Conservation (phyloP, 1,139 yeast species). For the Nadsonia commutata region DNA sequence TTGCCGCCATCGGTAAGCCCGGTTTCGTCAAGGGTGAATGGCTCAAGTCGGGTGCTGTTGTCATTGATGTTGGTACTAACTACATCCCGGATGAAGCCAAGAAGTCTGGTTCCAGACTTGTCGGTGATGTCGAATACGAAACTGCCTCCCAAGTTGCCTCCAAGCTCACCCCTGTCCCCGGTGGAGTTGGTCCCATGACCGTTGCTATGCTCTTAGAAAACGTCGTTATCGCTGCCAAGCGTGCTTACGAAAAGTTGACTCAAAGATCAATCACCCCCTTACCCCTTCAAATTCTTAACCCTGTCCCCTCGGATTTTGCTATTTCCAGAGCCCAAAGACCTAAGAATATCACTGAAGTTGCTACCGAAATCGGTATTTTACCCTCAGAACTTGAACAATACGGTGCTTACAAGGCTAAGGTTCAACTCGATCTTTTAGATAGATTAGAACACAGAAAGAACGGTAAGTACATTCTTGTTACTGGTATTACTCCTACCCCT, state of each 20-base stretch:
- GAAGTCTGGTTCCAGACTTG: conserved; percentile 74
- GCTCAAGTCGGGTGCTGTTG: conserved; percentile 73
- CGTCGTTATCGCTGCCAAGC: conserved; percentile 68
- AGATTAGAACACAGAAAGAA: conserved; percentile 51
- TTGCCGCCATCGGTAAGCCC: conserved; percentile 84
- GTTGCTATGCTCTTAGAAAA: conserved; percentile 89
- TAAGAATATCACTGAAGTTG: conserved; percentile 65
- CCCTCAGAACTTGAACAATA: conserved; percentile 76
- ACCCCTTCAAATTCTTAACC: conserved; percentile 48
- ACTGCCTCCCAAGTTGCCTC: conserved; percentile 53
- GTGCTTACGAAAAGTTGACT: conserved; percentile 17
- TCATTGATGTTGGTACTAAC: conserved; percentile 93
- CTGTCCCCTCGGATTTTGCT: conserved; percentile 94
- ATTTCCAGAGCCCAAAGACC: conserved; percentile 84
- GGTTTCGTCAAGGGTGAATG: conserved; percentile 77
- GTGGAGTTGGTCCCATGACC: conserved; percentile 99
- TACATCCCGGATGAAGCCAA: conserved; percentile 62
- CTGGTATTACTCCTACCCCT: conserved; percentile 98
- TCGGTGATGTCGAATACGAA: conserved; percentile 85
- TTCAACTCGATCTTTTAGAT: conserved; percentile 57
- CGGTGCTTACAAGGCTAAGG: conserved; percentile 87
- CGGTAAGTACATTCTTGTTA: conserved; percentile 85
- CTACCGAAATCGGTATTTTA: conserved; percentile 69
- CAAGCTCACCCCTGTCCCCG: conserved; percentile 93
- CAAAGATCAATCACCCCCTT: conserved; percentile 35